Base-by-base conservation (phyloP, 2,329 filamentous ascomycete species). In the Knufia petricola region DNA sequence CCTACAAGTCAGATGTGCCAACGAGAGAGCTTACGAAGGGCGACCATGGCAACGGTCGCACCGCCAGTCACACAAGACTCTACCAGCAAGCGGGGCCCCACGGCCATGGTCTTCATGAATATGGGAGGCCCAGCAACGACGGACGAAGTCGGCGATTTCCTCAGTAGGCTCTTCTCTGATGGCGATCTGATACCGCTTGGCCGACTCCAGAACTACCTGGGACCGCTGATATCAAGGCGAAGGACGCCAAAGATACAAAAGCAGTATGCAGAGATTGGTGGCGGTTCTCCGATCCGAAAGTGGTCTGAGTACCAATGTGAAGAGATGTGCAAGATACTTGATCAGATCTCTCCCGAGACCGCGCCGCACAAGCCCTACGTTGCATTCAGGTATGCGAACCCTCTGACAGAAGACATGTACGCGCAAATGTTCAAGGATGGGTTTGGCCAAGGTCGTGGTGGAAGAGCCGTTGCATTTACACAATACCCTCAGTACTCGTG, bases 401-500 rank as follows among this genome's bases (percentile, higher is more conserved):
- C 92, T 1, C 68, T 98, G 62, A 98, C 92, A 1, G 92, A 96
- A 69, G 81, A 94, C 58, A 95, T 89, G 80, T 96, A 98, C 65
- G 75, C 78, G 47, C 77, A 79, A 60, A 68, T 98, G 55, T 70
- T 98, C 20, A 81, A 80, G 6, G 92, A 98, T 64, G 92, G 92
- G 0, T 95, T 96, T 63, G 90, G 89, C 9, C 79, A 82, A 46
- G 89, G 90, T 3, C 87, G 81, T 52, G 89, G 89, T n/a, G 90
- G 90, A 2, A 79, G 92, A 50, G 92, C 94, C 1, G 88, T 98
- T 3, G 92, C 92, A 1, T 98, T 98, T 63, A 95, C 90, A 23
- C 92, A 98, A 67, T 98, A 98, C 61, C 92, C 92, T 1, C 92
- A 98, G 65, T 98, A 98, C 68, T 95, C 87, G 17, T 98, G 94